Evolutionary conservation across 805 yeast species (phyloP), one percentile per base, ranked within the genome.

Genomic region (Pichia kluyveri): DNA sequence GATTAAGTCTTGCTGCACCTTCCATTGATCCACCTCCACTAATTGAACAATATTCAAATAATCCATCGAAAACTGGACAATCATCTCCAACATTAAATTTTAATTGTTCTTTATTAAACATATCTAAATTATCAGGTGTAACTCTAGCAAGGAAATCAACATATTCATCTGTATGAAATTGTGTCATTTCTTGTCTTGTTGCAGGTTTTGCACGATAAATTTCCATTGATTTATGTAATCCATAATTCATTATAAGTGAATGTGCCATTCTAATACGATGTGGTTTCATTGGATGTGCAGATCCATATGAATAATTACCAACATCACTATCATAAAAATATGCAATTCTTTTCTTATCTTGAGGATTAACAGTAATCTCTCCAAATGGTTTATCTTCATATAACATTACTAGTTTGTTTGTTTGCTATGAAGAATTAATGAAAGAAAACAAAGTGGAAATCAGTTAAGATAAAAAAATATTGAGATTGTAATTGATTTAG

Each of bases 201-300:
- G 99, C 99, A 1, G 98, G 96, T 66, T 89, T 90, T 40, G 98
- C 97, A 44, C 97, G 77, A 66, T 90, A 90, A 43, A 93, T 87
- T 64, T 93, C 98, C 96, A 93, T 91, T 68, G 91, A 86, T 67
- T 90, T 88, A 71, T 93, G 90, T 46, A 93, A 75, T 1, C 97
- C 98, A 66, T 93, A 93, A 69, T 91, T 90, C 96, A 93, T 91
- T 55, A 93, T 86, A 60, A 93, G 74, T 40, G 96, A 87, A 66
- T 93, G 98, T 8, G 98, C 95, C 96, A 93, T 90, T 79, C 98
- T 84, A 70, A 93, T 89, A 62, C 99, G 81, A 66, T 91, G 97
- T 26, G 99, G 99, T 65, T 93, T 93, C 99, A 93, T 93, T 39
- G 97, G 97, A 67, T 93, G 99, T 30, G 96, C 96, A 5, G 96